Percentiles rank a stretch among this genome's conserved stretches.
These are phyloP conservation scores for Oenanthe javanica DNA, from an alignment of 140 eudicot species.

Conservation along the genomic window DNA sequence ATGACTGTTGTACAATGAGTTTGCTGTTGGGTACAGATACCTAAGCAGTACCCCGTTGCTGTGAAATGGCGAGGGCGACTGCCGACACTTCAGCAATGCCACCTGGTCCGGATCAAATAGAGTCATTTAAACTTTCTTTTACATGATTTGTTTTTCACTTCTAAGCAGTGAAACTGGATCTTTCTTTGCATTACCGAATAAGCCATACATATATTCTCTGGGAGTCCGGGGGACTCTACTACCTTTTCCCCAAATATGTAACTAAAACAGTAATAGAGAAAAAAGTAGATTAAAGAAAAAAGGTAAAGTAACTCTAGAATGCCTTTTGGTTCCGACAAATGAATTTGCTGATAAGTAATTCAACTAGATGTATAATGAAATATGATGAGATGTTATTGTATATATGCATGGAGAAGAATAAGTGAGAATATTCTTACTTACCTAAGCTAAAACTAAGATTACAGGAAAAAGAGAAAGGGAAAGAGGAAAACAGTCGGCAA, in stretches of 20 bases:
- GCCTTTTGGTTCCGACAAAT: background rate
- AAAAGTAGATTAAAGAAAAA: background rate
- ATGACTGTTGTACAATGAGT: background rate
- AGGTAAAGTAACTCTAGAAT: background rate
- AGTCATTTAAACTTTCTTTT: background rate
- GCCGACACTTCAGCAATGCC: background rate
- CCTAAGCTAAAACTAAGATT: background rate
- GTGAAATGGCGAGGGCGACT: too few relatives aligned
- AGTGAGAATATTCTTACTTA: background rate
- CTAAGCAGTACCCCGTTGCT: background rate
- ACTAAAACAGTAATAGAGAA: background rate
- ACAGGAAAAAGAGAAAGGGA: background rate
- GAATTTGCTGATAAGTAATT: background rate
- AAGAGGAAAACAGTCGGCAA: background rate
- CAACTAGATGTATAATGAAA: background rate
- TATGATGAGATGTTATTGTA: too few relatives aligned
- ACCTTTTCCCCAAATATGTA: background rate
- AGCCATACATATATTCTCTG: background rate
- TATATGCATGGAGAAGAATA: background rate
- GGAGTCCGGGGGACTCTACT: background rate
- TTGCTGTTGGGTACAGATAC: background rate
- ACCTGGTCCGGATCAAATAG: background rate
- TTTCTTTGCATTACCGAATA: background rate
- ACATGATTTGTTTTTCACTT: background rate
- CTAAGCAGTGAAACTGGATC: background rate